These are phyloP conservation scores for Madurella fahalii DNA, from an alignment of 2,329 filamentous ascomycete genomes.

Conservation along the genomic window DNA sequence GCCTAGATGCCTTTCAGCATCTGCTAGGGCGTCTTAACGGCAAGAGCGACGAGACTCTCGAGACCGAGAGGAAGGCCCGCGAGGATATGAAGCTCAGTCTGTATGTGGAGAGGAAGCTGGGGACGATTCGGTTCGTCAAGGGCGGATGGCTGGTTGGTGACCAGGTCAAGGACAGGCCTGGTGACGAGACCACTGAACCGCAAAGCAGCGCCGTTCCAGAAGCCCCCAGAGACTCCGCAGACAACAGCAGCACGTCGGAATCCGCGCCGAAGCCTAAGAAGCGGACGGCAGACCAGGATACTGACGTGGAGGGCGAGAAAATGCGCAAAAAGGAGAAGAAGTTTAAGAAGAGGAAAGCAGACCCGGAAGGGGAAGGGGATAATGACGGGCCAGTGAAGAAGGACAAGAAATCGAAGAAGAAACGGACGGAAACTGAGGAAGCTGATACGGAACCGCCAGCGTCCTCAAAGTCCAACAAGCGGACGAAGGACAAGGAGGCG, in stretches of 20 bases:
- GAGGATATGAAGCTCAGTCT: conserved; percentile 67
- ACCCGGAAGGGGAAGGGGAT: conserved; percentile 32
- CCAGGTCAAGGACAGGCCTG: conserved; percentile 46
- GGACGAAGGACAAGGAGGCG: conserved; percentile 24
- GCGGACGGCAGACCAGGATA: conserved; percentile 23
- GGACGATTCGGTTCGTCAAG: conserved; percentile 77
- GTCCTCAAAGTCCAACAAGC: conserved; percentile 32
- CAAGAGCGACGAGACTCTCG: conserved; percentile 68
- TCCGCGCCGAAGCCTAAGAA: conserved; percentile 29
- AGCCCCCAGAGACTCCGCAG: conserved; percentile 7
- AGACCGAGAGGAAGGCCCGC: conserved; percentile 64
- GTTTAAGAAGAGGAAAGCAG: conserved; percentile 49
- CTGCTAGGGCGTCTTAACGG: conserved; percentile 87
- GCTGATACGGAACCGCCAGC: conserved; percentile 28
- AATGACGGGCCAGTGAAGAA: conserved; percentile 24
- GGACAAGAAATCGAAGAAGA: conserved; percentile 44
- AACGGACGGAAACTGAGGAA: conserved; percentile 42
- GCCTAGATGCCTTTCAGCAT: conserved; percentile 80
- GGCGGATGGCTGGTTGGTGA: conserved; percentile 69
- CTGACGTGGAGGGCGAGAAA: conserved; percentile 19
- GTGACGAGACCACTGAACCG: conserved; percentile 23
- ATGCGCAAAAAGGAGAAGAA: conserved; percentile 42
- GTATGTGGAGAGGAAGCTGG: conserved; percentile 73
- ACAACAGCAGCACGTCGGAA: conserved; percentile 25
- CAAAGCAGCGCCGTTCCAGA: conserved; percentile 12